Conservation (phyloP, 768 basidiomycete genomes). For the Leccinum variicolor region DNA sequence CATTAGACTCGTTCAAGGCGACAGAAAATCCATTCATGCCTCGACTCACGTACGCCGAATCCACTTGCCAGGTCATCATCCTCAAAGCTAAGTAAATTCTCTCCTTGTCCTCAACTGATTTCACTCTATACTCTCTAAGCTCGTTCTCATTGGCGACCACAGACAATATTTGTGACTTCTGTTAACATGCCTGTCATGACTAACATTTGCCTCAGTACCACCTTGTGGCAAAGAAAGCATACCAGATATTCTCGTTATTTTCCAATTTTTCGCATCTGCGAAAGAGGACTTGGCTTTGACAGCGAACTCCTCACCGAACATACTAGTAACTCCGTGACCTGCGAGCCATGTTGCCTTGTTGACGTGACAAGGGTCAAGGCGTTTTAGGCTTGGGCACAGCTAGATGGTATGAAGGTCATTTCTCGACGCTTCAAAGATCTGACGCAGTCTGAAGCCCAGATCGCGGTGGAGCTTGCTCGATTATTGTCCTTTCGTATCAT, state of each 20-base stretch:
- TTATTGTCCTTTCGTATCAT: constrained; percentile 60
- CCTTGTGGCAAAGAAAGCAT: constrained; percentile 20
- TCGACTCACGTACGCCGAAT: neutral
- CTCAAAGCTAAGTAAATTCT: constrained; percentile 38
- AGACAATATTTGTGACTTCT: constrained; percentile 29
- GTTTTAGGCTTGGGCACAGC: constrained; percentile 27
- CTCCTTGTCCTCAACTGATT: constrained; percentile 33
- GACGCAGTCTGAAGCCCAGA: constrained; percentile 35
- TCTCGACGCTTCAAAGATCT: neutral
- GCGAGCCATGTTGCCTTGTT: constrained; percentile 37
- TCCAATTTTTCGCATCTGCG: constrained; percentile 64
- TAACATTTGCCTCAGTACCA: constrained; percentile 49
- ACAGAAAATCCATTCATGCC: constrained; percentile 2
- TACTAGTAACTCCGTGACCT: constrained; percentile 32
- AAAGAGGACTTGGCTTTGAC: constrained; percentile 24
- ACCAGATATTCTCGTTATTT: constrained; percentile 64
- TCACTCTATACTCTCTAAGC: constrained; percentile 25
- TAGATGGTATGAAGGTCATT: constrained; percentile 28
- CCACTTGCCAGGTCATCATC: too few species aligned
- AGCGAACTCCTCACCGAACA: constrained; percentile 56
- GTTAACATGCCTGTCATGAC: neutral
- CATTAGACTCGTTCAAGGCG: constrained; percentile 8
- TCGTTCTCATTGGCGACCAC: constrained; percentile 42
- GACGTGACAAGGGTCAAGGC: constrained; percentile 36
- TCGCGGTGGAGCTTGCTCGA: constrained; percentile 51